Evolutionary conservation across 2,329 filamentous ascomycete genomes (phyloP), one percentile per base, ranked within the genome.

Genomic region (Knufia fluminis): DNA sequence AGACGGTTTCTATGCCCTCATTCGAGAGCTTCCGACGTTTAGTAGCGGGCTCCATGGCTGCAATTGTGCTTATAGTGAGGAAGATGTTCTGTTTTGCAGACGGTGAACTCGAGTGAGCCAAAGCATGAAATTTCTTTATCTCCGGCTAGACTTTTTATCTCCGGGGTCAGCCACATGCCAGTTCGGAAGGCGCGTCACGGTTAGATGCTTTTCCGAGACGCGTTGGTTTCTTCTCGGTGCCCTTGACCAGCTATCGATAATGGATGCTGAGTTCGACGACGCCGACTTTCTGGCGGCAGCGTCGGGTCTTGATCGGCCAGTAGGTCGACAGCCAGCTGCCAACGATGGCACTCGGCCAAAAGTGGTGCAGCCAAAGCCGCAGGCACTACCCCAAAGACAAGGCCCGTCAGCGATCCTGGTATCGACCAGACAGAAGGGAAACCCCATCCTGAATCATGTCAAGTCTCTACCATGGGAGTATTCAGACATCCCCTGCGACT

Each of bases 401-500:
- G 73, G 79, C 1, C 83, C 85, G 3, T 88, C 86, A 14, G 80
- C 85, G 3, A 94, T 97, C 57, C 76, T 94, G 17, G 90, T 97
- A 24, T 96, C 90, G 31, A 84, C 87, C 14, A 82, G 90, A 35
- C 90, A 98, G 66, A 94, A 94, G 67, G 92, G 91, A 54, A 98
- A 98, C 60, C 92, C 92, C 0, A 85, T 97, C 44, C 72, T 98
- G 24, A 85, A 86, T 48, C 80, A 83, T 66, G 79, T 98, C 59
- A 83, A 84, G 52, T 82, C 85, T 1, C 75, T 94, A 51, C 79
- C 89, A 0, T 98, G 92, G 92, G 92, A 98, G 68, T 97, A 95
- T 67, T 90, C 87, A 54, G 91, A 97, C 62, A 95, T 95, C n/a
- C 83, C 85, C 1, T 87, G 91, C 26, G 92, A 98, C 69, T 98